Percentiles rank a stretch among this genome's conserved stretches.
Conservation (phyloP, 306 rosid species). For the Inga oerstediana region DNA sequence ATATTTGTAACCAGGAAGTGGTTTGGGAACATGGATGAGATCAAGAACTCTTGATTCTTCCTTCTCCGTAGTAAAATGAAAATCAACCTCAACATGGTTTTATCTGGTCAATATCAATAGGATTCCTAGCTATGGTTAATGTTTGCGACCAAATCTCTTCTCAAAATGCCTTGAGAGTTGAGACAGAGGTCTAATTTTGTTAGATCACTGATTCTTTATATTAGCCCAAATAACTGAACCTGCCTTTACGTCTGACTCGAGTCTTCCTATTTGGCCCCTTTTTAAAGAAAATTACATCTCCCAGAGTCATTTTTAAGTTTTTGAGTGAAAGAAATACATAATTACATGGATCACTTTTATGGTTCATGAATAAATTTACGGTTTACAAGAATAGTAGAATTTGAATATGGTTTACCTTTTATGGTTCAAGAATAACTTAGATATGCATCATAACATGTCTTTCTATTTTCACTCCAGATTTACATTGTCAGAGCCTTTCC, state of each 20-base stretch:
- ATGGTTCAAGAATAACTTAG: neutral
- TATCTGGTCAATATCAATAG: too few relatives aligned
- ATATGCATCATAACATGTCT: neutral
- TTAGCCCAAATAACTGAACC: neutral
- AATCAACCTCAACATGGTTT: too few relatives aligned
- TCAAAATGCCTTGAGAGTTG: too few relatives aligned
- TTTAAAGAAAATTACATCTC: too few relatives aligned
- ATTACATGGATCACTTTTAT: neutral
- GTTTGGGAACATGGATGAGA: neutral
- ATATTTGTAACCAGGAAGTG: neutral
- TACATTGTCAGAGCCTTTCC: constrained; percentile 55
- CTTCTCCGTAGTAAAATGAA: neutral
- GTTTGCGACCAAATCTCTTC: too few relatives aligned
- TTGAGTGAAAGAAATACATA: too few relatives aligned
- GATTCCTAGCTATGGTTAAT: too few relatives aligned
- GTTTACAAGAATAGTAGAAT: neutral
- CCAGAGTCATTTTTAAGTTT: neutral
- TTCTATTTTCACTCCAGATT: constrained; percentile 46
- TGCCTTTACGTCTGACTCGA: neutral
- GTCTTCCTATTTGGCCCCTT: neutral
- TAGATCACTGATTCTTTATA: neutral
- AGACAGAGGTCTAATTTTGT: neutral
- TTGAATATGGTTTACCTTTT: neutral
- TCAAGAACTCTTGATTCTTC: neutral
- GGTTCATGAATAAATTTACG: neutral